Evolutionary conservation across 306 rosid species (phyloP), one percentile per base, ranked within the genome.

Genomic region (Heteromeles arbutifolia): DNA sequence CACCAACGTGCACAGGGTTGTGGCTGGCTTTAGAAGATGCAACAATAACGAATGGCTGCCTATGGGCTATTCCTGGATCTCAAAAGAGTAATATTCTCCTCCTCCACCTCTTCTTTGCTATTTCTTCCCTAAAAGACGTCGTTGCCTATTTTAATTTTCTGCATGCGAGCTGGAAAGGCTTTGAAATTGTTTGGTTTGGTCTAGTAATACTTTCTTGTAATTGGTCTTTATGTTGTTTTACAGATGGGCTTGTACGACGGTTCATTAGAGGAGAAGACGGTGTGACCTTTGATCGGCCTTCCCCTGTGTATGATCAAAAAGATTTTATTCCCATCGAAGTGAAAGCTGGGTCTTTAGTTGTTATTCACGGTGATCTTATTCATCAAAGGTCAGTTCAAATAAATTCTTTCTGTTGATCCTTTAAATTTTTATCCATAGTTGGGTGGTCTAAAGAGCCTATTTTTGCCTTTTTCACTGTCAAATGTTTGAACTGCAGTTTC

Each of bases 21-120:
- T 95, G 98, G 98, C 88, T 95, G 70, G 96, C 97, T 77, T 89
- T 95, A 41, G 97, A 95, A 87, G 97, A 95, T 73, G 97, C 97
- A 65, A 95, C 81, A 26, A 44, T 83, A 76, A 28, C 71, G 34
- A 95, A 95, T 71, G 97, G 98, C 74, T 95, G 98, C 85, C 83
- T 95, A 10, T 89, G 98, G 97, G 96, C 96, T 41, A 87, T 95
- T 80, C 98, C 98, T 54, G 96, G 98, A 80, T 95, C 97, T 65
- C 97, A 95, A 67, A 95, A 89, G 84, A 86, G 98, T 95, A 86
- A 19, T 13, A 18, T 65, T 77, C 69, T 74, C 13, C 24, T 63
- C 68, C 28, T 66, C 29, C 67, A 37, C 28, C 72, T 69, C 41
- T 79, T 45, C 22, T 64, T 61, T 73, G 43, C 44, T 57, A 15